A percentile compares a stretch with the other conserved stretches of the same genome.
These are phyloP conservation scores for Tylopilus plumbeoviolaceoides DNA, from an alignment of 768 basidiomycete species.

Conservation along the genomic window DNA sequence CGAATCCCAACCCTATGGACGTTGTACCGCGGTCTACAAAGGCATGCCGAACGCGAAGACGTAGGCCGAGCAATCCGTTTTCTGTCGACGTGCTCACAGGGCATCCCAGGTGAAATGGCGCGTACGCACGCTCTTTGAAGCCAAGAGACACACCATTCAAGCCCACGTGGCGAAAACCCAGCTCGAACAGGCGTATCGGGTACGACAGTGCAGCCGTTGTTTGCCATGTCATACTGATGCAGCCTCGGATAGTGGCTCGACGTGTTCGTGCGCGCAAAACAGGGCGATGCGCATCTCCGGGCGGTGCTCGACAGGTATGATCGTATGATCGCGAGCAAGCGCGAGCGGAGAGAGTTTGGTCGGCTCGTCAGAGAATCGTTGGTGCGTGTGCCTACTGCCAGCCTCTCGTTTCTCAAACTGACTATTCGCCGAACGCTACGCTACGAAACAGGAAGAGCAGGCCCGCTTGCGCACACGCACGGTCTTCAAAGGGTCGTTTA, in stretches of 20 bases:
- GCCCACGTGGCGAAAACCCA: constrained; percentile 43
- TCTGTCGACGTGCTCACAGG: not conserved
- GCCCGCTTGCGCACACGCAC: constrained; percentile 52
- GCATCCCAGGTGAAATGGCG: constrained; percentile 52
- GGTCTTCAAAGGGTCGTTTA: constrained; percentile 65
- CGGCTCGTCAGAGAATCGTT: constrained; percentile 46
- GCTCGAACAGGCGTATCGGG: constrained; percentile 55
- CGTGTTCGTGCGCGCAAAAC: constrained; percentile 47
- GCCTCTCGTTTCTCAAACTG: not conserved
- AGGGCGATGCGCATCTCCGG: constrained; percentile 47
- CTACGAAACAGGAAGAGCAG: constrained; percentile 50
- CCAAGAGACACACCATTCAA: constrained; percentile 50
- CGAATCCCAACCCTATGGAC: constrained; percentile 73
- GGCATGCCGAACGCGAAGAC: constrained; percentile 48
- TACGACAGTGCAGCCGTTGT: constrained; percentile 25
- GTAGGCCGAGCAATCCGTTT: constrained; percentile 36
- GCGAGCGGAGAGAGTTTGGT: constrained; percentile 47
- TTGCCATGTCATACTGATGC: not conserved
- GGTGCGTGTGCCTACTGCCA: constrained; percentile 33
- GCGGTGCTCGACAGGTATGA: constrained; percentile 55
- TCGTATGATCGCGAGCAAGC: constrained; percentile 47
- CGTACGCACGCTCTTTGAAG: constrained; percentile 50
- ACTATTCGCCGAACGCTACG: not conserved
- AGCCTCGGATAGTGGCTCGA: constrained; percentile 47
- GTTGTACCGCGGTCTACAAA: constrained; percentile 68